Percentiles rank a stretch among this genome's conserved stretches.
Evolutionary conservation across 345 rosid genomes (phyloP).

Genomic region (Noccaea bulbosa): DNA sequence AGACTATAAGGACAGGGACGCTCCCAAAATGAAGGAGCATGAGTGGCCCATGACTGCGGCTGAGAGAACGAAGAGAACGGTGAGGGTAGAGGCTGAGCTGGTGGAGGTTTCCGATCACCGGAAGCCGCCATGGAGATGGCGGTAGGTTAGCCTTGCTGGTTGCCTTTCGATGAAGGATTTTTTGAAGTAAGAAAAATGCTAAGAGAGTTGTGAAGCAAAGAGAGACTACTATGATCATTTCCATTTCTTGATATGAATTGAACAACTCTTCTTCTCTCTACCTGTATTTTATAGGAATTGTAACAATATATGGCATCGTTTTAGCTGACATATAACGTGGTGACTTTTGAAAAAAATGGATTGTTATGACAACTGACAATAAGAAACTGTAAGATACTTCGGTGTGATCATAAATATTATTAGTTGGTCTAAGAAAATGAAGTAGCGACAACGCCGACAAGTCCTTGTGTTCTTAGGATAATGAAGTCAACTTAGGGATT

Average conservation of each 20-base stretch:
- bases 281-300: too few relatives aligned
- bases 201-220: neutral
- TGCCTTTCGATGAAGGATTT: neutral
- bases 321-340: too few relatives aligned
- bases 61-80: slow-evolving; percentile 44
- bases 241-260: neutral
- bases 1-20: slow-evolving; percentile 48
- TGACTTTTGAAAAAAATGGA: too few relatives aligned
- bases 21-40: slow-evolving; percentile 58
- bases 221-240: neutral
- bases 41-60: slow-evolving; percentile 52
- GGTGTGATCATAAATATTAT: too few relatives aligned
- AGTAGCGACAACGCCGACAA: too few relatives aligned
- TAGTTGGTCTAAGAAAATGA: too few relatives aligned
- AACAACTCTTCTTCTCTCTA: neutral
- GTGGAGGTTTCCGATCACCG: neutral
- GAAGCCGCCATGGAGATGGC: neutral
- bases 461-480: too few relatives aligned
- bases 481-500: too few relatives aligned
- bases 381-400: too few relatives aligned
- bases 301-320: too few relatives aligned
- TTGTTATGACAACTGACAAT: too few relatives aligned
- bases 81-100: slow-evolving; percentile 36
- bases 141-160: neutral
- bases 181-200: neutral